Evolutionary conservation across 1,284 basidiomycete species (phyloP).

Genomic region (Heterobasidion occidentale): DNA sequence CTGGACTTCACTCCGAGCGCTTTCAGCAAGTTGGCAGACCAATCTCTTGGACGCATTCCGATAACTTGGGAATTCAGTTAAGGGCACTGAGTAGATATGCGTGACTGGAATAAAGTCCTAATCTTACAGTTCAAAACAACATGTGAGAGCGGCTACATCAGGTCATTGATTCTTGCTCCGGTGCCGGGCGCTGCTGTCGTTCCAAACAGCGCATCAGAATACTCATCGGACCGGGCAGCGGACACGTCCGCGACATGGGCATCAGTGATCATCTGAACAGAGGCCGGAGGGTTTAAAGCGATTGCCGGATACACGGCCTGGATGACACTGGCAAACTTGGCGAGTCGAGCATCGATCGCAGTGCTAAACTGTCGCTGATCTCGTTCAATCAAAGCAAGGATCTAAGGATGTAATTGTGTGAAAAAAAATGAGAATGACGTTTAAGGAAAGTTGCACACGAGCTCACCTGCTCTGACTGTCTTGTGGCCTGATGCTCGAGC

Average conservation of each 20-base stretch:
- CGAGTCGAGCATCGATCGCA: constrained; percentile 1
- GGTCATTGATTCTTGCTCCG: not conserved
- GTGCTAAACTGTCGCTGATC: not conserved
- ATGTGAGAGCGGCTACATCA: not conserved
- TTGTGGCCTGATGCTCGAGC: not conserved
- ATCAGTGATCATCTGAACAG: not conserved
- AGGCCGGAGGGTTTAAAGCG: not conserved
- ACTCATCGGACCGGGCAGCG: not conserved
- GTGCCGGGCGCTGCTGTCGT: not conserved
- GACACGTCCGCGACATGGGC: not conserved
- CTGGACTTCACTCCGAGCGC: constrained; percentile 53
- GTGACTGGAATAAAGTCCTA: too few species aligned
- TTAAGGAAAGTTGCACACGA: not conserved
- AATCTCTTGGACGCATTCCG: constrained; percentile 39
- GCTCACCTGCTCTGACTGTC: not conserved
- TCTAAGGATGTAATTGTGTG: too few species aligned
- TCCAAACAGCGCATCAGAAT: not conserved
- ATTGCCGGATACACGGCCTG: not conserved
- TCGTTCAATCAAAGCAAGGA: constrained; percentile 1
- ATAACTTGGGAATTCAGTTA: constrained; percentile 33
- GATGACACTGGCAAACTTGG: not conserved
- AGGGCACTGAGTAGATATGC: not conserved
- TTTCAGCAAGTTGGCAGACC: constrained; percentile 32
- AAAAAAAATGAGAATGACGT: not conserved
- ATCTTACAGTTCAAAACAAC: too few species aligned